Base-by-base conservation (phyloP, 129 eudicot species). In the Lactuca sativa region DNA sequence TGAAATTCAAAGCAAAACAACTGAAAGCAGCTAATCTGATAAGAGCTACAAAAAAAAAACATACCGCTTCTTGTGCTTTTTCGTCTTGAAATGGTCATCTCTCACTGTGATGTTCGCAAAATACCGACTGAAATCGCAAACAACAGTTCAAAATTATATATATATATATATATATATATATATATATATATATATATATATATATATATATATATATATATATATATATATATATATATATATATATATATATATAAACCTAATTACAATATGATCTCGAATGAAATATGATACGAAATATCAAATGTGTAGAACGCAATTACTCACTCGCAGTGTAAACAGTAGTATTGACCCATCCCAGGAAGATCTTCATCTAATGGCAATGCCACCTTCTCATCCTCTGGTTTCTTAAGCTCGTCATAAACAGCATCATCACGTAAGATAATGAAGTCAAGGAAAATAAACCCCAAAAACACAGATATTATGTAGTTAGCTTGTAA, bases 281-380 rank as follows among this genome's bases (percentile, higher is more conserved):
- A 68, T 18, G 7, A 10, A 37, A 11, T 7, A 70, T 6, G 11
- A 43, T n/a, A 74, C 6, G 11, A 18, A 80, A 34, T 6, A 47
- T 14, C 33, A 74, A 41, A 71, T 13, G 40, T 34, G 12, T 3
- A 47, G 52, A 4, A 47, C 5, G 8, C 30, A 21, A 72, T 10
- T 15, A 74, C 83, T 15, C 83, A 88, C 88, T 90, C 97, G 90
- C 93, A 91, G 78, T 91, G 97, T 12, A 91, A 59, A 72, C 96
- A 91, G 49, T 85, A 91, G 57, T 40, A 86, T 76, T 91, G 96
- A 43, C 97, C 97, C 97, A 91, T 77, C 5, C 97, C 96, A 12
- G 93, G 97, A n/a, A 88, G 84, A 69, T 91, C 97, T 73, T 91
- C 97, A 31, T 91, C 96, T 2, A 83, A 51, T 12, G 96, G 96